Evolutionary conservation across 495 filamentous ascomycete species (phyloP), one percentile per base, ranked within the genome.

Genomic region (Trichoderma orchidacearum): DNA sequence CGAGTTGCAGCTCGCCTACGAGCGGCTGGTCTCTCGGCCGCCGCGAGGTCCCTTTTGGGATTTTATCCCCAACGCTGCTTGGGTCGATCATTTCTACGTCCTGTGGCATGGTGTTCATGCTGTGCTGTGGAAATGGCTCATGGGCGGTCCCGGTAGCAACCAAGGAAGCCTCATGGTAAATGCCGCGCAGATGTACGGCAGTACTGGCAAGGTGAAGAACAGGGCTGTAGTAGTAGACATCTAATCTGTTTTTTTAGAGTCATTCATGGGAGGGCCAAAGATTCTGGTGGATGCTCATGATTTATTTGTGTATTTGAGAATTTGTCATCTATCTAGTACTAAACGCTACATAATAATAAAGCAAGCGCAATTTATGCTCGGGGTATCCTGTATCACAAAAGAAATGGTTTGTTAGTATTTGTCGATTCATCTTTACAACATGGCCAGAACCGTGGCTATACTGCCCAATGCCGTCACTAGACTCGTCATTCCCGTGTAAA

Each of bases 121-220:
- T 7, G 69, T 94, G 15, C 56, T 90, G 11, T 93, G 89, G 87
- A 80, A 84, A 56, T 89, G 86, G 84, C 56, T 78, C 12, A 77
- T 78, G 75, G 63, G 70, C 0, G 75, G 76, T 5, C 71, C 73
- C 1, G 82, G 78, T 28, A 81, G 86, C 1, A 81, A 81, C 63
- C 73, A 71, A 45, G 80, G 78, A 21, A 76, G 74, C 0, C 66
- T 88, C 63, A 74, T 93, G 79, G 79, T 92, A 8, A 94, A 94
- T 70, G 88, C 88, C 2, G 78, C 86, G 0, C 78, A 87, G 62
- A 85, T 86, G 73, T 80, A 85, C 66, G 75, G 78, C 12, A 81
- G 79, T 53, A 85, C 80, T 9, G 85, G 84, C 3, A 76, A 75
- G 61, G 64, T 93, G 58, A 70, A 73, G 13, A 90, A 87, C 63